Percentiles rank a stretch among this genome's conserved stretches.
phyloP scores from a whole-genome alignment of 23 red algal genomes.

The Gracilaria domingensis region DNA sequence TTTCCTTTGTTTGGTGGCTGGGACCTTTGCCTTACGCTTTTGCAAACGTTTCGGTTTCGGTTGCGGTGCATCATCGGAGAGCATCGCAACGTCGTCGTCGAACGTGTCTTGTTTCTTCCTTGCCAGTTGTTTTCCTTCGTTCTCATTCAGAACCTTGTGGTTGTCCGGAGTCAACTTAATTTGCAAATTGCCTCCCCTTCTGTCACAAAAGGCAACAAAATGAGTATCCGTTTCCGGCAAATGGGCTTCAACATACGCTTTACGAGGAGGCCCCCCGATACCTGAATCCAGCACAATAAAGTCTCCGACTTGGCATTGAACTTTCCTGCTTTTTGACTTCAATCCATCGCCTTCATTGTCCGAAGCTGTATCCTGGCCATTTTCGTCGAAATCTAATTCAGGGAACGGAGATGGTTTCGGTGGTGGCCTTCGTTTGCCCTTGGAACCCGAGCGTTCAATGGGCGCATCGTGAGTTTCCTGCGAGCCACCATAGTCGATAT shows the following conservation, averaged over 20 bases:
- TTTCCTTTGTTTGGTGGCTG: neutral
- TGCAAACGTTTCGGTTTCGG: conserved; percentile 13
- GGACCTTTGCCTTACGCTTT: neutral
- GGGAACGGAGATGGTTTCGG: neutral
- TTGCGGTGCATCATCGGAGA: neutral
- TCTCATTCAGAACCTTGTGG: conserved; percentile 41
- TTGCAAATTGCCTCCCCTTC: conserved; percentile 46
- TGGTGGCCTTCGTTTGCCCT: neutral
- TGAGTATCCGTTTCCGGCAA: conserved; percentile 51
- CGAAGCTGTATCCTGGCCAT: conserved; percentile 35
- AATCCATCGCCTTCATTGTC: conserved; percentile 35
- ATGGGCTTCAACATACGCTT: conserved; percentile 56
- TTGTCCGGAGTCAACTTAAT: conserved; percentile 51
- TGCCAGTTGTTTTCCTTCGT: conserved; percentile 30
- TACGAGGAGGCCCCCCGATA: conserved; percentile 2
- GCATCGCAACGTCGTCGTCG: conserved; percentile 7
- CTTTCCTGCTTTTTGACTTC: conserved; percentile 25
- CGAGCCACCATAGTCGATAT: neutral
- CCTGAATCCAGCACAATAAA: conserved; percentile 55
- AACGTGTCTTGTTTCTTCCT: neutral
- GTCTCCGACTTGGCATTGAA: conserved; percentile 51
- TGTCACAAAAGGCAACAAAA: conserved; percentile 64
- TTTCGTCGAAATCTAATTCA: neutral
- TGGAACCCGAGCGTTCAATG: neutral
- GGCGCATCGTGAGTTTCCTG: conserved; percentile 53